These are phyloP conservation scores for Talaromyces sp. DNA, from an alignment of 2,329 filamentous ascomycete species.

Conservation along the genomic window DNA sequence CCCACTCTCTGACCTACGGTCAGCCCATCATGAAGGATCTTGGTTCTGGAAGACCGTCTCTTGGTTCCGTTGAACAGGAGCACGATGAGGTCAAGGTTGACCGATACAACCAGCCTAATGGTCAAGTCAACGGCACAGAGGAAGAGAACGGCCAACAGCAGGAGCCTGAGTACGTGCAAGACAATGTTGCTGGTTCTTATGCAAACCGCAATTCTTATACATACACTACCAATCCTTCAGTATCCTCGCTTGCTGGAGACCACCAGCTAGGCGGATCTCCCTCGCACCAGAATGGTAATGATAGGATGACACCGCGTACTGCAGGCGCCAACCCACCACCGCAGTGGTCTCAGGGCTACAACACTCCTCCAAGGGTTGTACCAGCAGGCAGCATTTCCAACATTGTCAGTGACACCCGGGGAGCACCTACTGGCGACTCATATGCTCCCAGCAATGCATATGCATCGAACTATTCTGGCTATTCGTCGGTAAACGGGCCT, in stretches of 20 bases:
- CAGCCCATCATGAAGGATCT: constrained; percentile 80
- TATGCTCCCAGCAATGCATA: constrained; percentile 67
- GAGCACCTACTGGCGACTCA: constrained; percentile 60
- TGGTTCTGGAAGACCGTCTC: constrained; percentile 67
- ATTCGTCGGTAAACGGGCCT: constrained; percentile 62
- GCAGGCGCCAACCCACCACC: constrained; percentile 68
- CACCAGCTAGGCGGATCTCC: constrained; percentile 81
- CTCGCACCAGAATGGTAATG: constrained; percentile 72
- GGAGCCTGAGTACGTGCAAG: constrained; percentile 79
- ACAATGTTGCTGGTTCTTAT: constrained; percentile 69
- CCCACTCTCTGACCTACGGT: constrained; percentile 68
- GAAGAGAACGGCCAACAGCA: constrained; percentile 71
- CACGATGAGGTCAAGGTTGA: constrained; percentile 67
- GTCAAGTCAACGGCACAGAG: constrained; percentile 56
- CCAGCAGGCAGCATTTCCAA: constrained; percentile 82
- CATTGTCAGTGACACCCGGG: constrained; percentile 78
- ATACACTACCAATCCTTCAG: constrained; percentile 65
- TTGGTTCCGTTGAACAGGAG: constrained; percentile 59
- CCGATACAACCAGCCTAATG: constrained; percentile 58
- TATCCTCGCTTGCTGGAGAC: constrained; percentile 66
- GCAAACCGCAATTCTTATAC: constrained; percentile 70
- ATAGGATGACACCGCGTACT: constrained; percentile 73
- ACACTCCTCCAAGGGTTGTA: constrained; percentile 68
- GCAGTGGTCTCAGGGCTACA: constrained; percentile 74
- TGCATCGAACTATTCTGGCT: constrained; percentile 59